Conservation (phyloP, 2,329 filamentous ascomycete species). For the Phaeosphaeria sp. region DNA sequence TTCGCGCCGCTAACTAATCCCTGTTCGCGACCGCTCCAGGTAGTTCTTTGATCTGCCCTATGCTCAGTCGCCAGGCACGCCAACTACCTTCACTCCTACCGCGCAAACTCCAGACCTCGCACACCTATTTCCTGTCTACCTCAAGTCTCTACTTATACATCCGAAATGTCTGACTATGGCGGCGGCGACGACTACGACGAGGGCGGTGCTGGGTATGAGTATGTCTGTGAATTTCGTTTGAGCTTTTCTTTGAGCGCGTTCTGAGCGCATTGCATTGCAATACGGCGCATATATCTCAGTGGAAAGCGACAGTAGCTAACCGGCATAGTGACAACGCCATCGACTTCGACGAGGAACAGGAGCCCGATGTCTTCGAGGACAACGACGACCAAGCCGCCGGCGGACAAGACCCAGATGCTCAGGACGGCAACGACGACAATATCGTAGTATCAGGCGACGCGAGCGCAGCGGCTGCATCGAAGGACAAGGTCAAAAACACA, state of each 20-base stretch:
- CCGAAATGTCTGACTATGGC: conserved; percentile 55
- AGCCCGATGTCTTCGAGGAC: conserved; percentile 68
- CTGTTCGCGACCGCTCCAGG: neutral
- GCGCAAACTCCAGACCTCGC: neutral
- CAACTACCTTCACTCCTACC: conserved; percentile 4
- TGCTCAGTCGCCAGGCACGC: neutral
- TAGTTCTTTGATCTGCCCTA: neutral
- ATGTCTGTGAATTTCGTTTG: conserved; percentile 23
- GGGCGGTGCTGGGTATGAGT: conserved; percentile 40
- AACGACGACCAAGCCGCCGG: conserved; percentile 61
- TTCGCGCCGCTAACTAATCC: conserved; percentile 19
- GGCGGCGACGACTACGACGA: conserved; percentile 47
- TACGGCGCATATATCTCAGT: neutral
- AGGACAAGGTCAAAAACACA: conserved; percentile 57
- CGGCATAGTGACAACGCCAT: conserved; percentile 46
- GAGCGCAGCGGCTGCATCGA: conserved; percentile 54
- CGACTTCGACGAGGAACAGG: conserved; percentile 67
- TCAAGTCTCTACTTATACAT: neutral
- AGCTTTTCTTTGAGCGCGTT: conserved; percentile 7
- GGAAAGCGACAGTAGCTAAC: conserved; percentile 18
- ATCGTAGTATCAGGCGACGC: conserved; percentile 60
- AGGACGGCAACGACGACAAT: conserved; percentile 47
- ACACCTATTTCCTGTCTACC: neutral
- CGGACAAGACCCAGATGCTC: conserved; percentile 42
- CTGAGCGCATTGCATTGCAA: conserved; percentile 10